Conservation (phyloP, 1,139 yeast genomes). For the Lodderomyces theae region DNA sequence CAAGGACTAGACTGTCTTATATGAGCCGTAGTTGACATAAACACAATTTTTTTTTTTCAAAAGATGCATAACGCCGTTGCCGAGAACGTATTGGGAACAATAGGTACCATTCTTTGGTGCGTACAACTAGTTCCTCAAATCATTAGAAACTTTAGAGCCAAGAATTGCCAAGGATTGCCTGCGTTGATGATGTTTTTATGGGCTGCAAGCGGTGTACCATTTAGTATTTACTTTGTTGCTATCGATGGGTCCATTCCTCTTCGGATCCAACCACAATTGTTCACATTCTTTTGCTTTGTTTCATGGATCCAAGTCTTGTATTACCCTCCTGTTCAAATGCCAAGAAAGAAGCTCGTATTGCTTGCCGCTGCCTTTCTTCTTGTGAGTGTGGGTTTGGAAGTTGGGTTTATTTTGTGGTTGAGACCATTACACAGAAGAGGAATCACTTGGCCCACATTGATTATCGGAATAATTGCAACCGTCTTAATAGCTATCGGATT, state of each 20-base stretch:
- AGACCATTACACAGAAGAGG: conserved; percentile 62
- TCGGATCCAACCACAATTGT: conserved; percentile 82
- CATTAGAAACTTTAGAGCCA: conserved; percentile 63
- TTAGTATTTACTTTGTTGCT: conserved; percentile 74
- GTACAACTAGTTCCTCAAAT: conserved; percentile 86
- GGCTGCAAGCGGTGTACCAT: conserved; percentile 82
- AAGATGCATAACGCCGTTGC: conserved; percentile 39
- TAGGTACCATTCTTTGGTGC: conserved; percentile 91
- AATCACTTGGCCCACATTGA: conserved; percentile 70
- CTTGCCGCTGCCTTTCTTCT: conserved; percentile 38
- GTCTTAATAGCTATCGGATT: conserved; percentile 73
- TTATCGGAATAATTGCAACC: conserved; percentile 79
- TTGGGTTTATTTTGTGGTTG: conserved; percentile 71
- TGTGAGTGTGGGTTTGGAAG: conserved; percentile 58
- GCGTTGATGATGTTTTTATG: conserved; percentile 81
- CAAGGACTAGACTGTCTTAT: too few relatives aligned
- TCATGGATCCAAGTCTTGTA: conserved; percentile 73
- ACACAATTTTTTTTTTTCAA: not conserved
- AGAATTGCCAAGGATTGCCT: conserved; percentile 82
- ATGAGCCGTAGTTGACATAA: not conserved
- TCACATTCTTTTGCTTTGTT: conserved; percentile 66
- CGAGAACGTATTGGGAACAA: conserved; percentile 79
- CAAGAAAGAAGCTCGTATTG: conserved; percentile 34
- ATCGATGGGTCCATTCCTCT: conserved; percentile 73
- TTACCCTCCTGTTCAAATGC: conserved; percentile 66